Evolutionary conservation across 176 grass and related monocot species (phyloP).

Genomic region (Metroxylon sagu): DNA sequence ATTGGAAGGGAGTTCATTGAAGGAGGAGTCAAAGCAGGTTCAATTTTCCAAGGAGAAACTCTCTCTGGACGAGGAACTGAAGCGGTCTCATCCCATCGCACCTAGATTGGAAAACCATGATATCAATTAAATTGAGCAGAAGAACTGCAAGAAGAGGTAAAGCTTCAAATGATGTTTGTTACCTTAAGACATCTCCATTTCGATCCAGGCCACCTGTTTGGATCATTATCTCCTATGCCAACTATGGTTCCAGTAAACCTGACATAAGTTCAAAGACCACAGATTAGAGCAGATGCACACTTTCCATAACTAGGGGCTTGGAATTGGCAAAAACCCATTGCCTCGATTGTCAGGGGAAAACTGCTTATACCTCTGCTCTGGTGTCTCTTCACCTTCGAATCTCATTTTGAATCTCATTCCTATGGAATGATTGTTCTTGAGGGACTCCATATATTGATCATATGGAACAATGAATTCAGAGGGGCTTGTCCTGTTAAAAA

Average conservation of each 20-base stretch:
- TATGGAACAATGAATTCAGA: slow-evolving; percentile 79
- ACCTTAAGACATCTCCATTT: slow-evolving; percentile 94
- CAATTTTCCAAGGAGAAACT: slow-evolving; percentile 98
- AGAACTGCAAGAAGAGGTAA: neutral
- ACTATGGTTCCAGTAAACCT: slow-evolving; percentile 97
- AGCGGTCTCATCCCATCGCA: slow-evolving; percentile 90
- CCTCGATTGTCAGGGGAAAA: neutral
- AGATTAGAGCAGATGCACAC: neutral
- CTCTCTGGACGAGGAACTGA: slow-evolving; percentile 79
- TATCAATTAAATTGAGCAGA: neutral
- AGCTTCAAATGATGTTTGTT: neutral
- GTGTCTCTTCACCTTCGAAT: slow-evolving; percentile 98
- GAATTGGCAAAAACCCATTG: neutral
- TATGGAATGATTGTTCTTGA: slow-evolving; percentile 66
- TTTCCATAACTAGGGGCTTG: too few relatives aligned
- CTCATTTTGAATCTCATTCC: slow-evolving; percentile 99
- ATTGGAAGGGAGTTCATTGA: slow-evolving; percentile 52
- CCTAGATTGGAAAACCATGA: slow-evolving; percentile 21
- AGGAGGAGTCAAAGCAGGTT: slow-evolving; percentile 54
- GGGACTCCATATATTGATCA: slow-evolving; percentile 62
- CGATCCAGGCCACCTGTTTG: slow-evolving; percentile 66
- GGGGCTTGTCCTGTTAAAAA: slow-evolving; percentile 62
- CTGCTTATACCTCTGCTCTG: slow-evolving; percentile 62
- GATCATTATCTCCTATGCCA: slow-evolving; percentile 55
- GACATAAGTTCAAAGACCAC: neutral